phyloP scores from a whole-genome alignment of 371 early-diverging fungal species.

The Mucor velutinosus region DNA sequence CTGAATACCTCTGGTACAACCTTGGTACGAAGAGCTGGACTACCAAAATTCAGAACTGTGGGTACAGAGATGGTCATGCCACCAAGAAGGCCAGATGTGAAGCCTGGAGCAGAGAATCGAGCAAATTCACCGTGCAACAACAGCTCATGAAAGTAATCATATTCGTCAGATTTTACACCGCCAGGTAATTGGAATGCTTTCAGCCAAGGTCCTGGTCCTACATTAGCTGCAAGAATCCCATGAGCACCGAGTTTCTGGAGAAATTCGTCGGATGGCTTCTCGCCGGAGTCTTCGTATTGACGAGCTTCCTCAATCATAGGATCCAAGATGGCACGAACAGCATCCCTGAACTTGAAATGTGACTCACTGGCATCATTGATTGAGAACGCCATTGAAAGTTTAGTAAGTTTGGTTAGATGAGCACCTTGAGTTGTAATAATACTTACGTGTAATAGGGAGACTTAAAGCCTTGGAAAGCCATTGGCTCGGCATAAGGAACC shows the following conservation, averaged over 20 bases:
- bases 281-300: slow-evolving; percentile 44
- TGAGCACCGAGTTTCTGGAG: slow-evolving; percentile 49
- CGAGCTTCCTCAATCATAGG: slow-evolving; percentile 44
- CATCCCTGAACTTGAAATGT: slow-evolving; percentile 50
- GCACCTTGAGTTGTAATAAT: too few relatives aligned
- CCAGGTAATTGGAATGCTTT: slow-evolving; percentile 30
- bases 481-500: slow-evolving; percentile 62
- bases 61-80: slow-evolving; percentile 69
- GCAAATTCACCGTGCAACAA: slow-evolving; percentile 80
- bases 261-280: slow-evolving; percentile 48
- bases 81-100: slow-evolving; percentile 82
- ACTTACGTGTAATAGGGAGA: slow-evolving; percentile 53
- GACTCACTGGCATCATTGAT: slow-evolving; percentile 38
- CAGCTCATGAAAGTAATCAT: slow-evolving; percentile 80
- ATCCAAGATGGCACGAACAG: slow-evolving; percentile 41
- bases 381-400: too few relatives aligned
- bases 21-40: slow-evolving; percentile 67
- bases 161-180: slow-evolving; percentile 58
- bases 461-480: slow-evolving; percentile 49
- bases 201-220: slow-evolving; percentile 40
- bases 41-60: slow-evolving; percentile 79
- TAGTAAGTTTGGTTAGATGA: not conserved
- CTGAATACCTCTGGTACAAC: slow-evolving; percentile 71
- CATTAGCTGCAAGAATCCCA: slow-evolving; percentile 27
- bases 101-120: slow-evolving; percentile 86